Percentiles rank a stretch among this genome's conserved stretches.
These are phyloP conservation scores for Tremellales sp. DNA, from an alignment of 1,284 basidiomycete genomes.

Conservation along the genomic window DNA sequence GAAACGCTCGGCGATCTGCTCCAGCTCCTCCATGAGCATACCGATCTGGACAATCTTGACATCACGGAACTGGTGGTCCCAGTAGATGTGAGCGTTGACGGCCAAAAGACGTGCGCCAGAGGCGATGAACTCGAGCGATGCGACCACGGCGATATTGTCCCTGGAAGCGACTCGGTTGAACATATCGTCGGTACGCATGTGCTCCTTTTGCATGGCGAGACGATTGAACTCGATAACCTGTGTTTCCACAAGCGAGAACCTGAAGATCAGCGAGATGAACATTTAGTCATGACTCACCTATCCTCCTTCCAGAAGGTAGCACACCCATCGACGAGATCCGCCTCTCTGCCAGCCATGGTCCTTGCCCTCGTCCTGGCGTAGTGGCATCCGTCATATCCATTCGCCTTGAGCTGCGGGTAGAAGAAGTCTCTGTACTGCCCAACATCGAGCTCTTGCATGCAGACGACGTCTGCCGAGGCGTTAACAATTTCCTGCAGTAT, in stretches of 20 bases:
- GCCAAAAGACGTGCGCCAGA: conserved; percentile 85
- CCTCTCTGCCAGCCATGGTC: conserved; percentile 86
- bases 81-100: conserved; percentile 88
- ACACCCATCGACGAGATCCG: conserved; percentile 89
- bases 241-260: conserved; percentile 89
- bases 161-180: conserved; percentile 97
- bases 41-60: conserved; percentile 97
- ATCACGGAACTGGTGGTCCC: conserved; percentile 90
- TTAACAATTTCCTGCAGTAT: conserved; percentile 83
- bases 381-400: conserved; percentile 87
- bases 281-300: conserved; percentile 59
- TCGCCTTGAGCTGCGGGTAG: conserved; percentile 65
- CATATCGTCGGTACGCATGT: conserved; percentile 99
- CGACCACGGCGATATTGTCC: conserved; percentile 89
- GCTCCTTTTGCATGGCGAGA: conserved; percentile 85
- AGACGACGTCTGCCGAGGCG: conserved; percentile 84
- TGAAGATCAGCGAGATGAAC: conserved; percentile 40
- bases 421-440: conserved; percentile 95
- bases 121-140: conserved; percentile 77
- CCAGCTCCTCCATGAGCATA: conserved; percentile 86
- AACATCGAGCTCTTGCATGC: conserved; percentile 86
- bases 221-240: conserved; percentile 93
- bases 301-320: conserved; percentile 91
- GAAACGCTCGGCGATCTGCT: conserved; percentile 82
- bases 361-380: conserved; percentile 92